A percentile compares a stretch with the other conserved stretches of the same genome.
Conservation (phyloP, 2,329 filamentous ascomycete genomes). For the Aplosporella prunicola region DNA sequence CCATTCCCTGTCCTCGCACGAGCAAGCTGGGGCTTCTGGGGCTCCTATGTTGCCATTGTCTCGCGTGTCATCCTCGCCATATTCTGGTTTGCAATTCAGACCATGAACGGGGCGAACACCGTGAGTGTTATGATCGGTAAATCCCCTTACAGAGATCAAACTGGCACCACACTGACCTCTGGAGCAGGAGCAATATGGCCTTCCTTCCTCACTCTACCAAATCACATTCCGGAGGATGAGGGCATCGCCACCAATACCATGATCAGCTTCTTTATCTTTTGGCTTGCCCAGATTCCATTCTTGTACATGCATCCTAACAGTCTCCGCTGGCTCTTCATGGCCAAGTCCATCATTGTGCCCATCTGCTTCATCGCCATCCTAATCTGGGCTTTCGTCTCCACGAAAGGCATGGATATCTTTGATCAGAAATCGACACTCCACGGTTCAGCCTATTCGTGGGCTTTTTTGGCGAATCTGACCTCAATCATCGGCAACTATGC, state of each 20-base stretch:
- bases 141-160: not conserved
- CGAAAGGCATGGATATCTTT: conserved; percentile 44
- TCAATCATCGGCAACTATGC: conserved; percentile 43
- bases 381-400: conserved; percentile 51
- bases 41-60: conserved; percentile 46
- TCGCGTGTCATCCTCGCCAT: conserved; percentile 46
- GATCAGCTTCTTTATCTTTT: conserved; percentile 50
- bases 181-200: conserved; percentile 45
- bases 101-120: conserved; percentile 51
- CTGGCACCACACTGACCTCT: conserved; percentile 18
- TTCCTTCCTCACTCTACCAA: conserved; percentile 43
- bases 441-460: conserved; percentile 45
- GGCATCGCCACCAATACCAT: conserved; percentile 50
- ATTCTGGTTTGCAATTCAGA: conserved; percentile 59
- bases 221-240: conserved; percentile 40
- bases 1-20: conserved; percentile 49
- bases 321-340: conserved; percentile 45
- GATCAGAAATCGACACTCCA: conserved; percentile 36
- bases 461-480: conserved; percentile 42
- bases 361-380: conserved; percentile 53
- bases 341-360: conserved; percentile 40
- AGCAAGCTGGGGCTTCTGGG: conserved; percentile 49
- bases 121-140: conserved; percentile 39
- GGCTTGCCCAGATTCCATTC: conserved; percentile 45
- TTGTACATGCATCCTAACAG: conserved; percentile 48